phyloP scores from a whole-genome alignment of 208 protist species.

The Crithidia fasciculata region DNA sequence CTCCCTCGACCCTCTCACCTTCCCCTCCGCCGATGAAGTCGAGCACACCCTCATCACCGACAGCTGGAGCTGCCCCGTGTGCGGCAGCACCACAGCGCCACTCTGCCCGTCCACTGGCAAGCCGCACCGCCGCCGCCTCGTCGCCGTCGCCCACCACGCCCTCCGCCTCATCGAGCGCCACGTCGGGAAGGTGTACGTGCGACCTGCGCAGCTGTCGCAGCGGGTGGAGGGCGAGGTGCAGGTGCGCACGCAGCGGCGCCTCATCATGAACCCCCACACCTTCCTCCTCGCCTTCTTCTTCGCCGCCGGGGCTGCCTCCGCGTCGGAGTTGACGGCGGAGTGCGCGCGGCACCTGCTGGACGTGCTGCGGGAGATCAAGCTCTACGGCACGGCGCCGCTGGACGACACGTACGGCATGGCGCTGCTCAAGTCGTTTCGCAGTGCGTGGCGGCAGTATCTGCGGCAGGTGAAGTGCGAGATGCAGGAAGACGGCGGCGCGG shows the following conservation, averaged over 20 bases:
- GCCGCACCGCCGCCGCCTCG: constrained; percentile 74
- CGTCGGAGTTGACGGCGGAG: constrained; percentile 33
- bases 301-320: constrained; percentile 30
- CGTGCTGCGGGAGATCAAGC: constrained; percentile 57
- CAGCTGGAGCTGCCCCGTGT: constrained; percentile 62
- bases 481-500: constrained; percentile 1
- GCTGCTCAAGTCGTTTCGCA: constrained; percentile 62
- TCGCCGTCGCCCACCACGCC: constrained; percentile 60
- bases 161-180: constrained; percentile 60
- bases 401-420: constrained; percentile 48
- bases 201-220: constrained; percentile 52
- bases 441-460: constrained; percentile 68
- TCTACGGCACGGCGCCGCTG: constrained; percentile 34
- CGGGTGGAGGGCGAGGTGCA: constrained; percentile 65
- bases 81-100: constrained; percentile 35
- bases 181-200: constrained; percentile 57
- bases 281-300: constrained; percentile 81
- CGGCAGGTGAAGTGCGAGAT: constrained; percentile 41
- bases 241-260: constrained; percentile 61
- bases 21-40: constrained; percentile 43
- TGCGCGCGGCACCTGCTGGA: constrained; percentile 75
- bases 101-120: constrained; percentile 60
- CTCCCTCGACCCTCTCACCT: constrained; percentile 35
- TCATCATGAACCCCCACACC: constrained; percentile 73
- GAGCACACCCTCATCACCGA: constrained; percentile 83